Evolutionary conservation across 176 grass and related monocot genomes (phyloP), one percentile per base, ranked within the genome.

Genomic region (Raddia guianensis): DNA sequence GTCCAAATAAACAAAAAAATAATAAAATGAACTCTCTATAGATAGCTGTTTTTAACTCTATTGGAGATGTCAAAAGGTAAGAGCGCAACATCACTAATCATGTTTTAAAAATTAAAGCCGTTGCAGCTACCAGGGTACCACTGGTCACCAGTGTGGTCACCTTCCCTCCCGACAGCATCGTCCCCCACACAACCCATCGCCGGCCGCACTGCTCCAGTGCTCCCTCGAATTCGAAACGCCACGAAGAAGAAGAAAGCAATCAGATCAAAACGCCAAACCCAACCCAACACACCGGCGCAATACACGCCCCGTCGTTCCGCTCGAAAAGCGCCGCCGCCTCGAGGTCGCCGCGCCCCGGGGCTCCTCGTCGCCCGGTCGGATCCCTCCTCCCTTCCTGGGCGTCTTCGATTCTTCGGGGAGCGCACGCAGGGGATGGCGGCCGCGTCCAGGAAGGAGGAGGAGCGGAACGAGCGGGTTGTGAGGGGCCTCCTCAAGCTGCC

Each of bases 401-500:
- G 9, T 59, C 56, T 61, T 12, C 58, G 8, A n/a, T n/a, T n/a
- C n/a, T n/a, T 13, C 37, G 37, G 46, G 12, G 10, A 4, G 60
- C 2, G 61, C 27, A 5, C 4, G 37, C 37, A 40, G 37, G 37
- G 37, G 55, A 85, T 85, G 87, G 58, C 72, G 65, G 82, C 49
- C 32, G 72, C 57, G 71, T 72, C 85, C 52, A 97, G 85, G 81
- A 97, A 92, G 77, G 91, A 87, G 75, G 94, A 97, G 81, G 91
- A 97, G 85, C 92, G 85, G 90, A 97, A 94, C 86, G 94, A 97
- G 85, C 93, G 93, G 80, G 49, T 94, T 74, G 93, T 97, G 49
- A 84, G 94, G 80, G 94, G 94, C 50, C 91, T 97, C 67, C 90
- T 94, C 79, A 97, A 94, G 90, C 91, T 97, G 85, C 94, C 94